A percentile compares a stretch with the other conserved stretches of the same genome.
phyloP scores from a whole-genome alignment of 2,329 filamentous ascomycete species.

The Chaetomium globosum region DNA sequence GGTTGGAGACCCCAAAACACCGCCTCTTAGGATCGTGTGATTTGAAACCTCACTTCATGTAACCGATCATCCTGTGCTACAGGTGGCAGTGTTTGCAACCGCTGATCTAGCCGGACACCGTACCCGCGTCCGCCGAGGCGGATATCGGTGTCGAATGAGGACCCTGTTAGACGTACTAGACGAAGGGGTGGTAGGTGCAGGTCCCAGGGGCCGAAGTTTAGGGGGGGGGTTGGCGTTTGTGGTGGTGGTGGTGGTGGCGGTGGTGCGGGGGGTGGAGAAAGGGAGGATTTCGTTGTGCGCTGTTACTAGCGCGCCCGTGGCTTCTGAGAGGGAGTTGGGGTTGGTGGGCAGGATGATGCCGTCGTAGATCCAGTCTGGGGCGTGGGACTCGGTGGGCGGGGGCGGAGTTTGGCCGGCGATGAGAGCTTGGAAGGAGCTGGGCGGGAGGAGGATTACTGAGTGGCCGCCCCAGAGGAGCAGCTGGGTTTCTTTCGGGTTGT shows the following conservation, averaged over 20 bases:
- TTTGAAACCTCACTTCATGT: no score
- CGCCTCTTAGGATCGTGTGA: no score
- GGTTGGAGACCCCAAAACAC: no score
- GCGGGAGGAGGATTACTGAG: constrained; percentile 52
- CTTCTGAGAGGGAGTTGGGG: neutral
- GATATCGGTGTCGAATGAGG: no score
- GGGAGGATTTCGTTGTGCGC: constrained; percentile 81
- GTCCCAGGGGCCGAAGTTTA: constrained; percentile 54
- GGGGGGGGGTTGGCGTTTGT: constrained; percentile 11
- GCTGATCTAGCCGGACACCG: no score
- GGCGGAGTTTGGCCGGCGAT: constrained; percentile 33
- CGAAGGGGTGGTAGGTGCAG: constrained; percentile 52
- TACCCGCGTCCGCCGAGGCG: no score
- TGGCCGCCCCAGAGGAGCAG: constrained; percentile 72
- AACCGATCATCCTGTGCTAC: no score
- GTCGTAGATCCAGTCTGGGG: constrained; percentile 78
- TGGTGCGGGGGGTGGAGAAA: constrained; percentile 41
- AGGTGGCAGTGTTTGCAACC: no score
- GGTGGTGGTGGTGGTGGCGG: constrained; percentile 9
- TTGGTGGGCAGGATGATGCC: constrained; percentile 55
- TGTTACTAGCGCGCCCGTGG: constrained; percentile 67
- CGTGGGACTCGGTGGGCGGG: constrained; percentile 47
- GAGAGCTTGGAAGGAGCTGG: constrained; percentile 43
- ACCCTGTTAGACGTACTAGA: no score
- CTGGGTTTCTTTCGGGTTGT: constrained; percentile 23